A percentile compares a stretch with the other conserved stretches of the same genome.
phyloP scores from a whole-genome alignment of 2,329 filamentous ascomycete genomes.

The Trichoderma koningiopsis region DNA sequence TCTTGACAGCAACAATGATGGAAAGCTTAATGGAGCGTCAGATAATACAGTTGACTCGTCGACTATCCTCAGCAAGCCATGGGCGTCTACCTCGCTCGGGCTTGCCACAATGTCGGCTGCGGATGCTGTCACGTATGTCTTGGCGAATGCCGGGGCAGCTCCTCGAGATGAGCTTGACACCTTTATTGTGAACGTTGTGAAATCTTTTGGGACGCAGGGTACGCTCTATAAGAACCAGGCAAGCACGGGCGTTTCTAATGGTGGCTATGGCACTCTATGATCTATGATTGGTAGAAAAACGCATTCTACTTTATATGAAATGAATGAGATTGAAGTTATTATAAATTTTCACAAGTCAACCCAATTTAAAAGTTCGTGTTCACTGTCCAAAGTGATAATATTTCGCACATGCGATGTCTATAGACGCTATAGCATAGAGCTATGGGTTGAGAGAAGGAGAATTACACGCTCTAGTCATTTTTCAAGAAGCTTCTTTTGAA shows the following conservation, averaged over 20 bases:
- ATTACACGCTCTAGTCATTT: too few species aligned
- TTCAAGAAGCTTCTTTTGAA: too few species aligned
- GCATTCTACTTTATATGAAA: too few species aligned
- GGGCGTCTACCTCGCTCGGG: neutral
- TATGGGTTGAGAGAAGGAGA: too few species aligned
- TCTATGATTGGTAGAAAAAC: neutral
- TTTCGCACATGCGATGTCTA: too few species aligned
- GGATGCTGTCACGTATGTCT: neutral
- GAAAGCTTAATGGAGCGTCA: neutral
- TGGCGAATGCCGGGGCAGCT: neutral
- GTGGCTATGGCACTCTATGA: neutral
- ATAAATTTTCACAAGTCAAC: too few species aligned
- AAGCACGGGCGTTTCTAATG: neutral
- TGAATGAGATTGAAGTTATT: too few species aligned
- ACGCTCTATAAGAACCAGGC: neutral
- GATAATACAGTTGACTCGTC: neutral
- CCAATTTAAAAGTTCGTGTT: too few species aligned
- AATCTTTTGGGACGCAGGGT: neutral
- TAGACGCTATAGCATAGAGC: too few species aligned
- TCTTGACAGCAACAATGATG: neutral
- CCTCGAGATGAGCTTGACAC: neutral
- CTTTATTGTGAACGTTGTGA: neutral
- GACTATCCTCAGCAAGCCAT: neutral
- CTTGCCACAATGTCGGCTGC: neutral
- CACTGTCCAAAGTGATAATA: too few species aligned